phyloP scores from a whole-genome alignment of 176 grass and related monocot genomes.

The Ananas comosus region DNA sequence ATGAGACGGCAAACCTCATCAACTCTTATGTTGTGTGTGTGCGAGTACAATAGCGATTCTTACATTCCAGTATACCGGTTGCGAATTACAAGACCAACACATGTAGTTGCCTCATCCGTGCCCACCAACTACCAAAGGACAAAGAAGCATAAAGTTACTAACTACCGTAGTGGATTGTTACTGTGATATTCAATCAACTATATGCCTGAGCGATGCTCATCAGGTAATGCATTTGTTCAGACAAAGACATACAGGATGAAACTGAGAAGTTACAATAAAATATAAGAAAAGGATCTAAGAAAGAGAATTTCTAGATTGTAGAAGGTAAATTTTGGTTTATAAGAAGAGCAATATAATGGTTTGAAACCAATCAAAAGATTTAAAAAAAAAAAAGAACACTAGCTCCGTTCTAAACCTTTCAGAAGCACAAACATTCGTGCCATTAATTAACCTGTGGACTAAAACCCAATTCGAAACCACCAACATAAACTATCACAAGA shows the following conservation, averaged over 20 bases:
- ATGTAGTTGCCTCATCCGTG: constrained; percentile 89
- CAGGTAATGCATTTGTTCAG: not conserved
- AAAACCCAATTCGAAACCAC: not conserved
- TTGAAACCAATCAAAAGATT: not conserved
- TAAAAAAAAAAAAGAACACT: not conserved
- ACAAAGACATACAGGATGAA: not conserved
- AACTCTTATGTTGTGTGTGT: not conserved
- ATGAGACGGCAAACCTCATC: not conserved
- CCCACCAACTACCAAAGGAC: constrained; percentile 54
- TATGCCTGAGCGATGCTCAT: not conserved
- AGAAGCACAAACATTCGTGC: not conserved
- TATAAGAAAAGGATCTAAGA: not conserved
- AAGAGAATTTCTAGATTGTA: not conserved
- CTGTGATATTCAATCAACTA: not conserved
- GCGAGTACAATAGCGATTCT: constrained; percentile 15
- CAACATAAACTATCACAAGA: not conserved
- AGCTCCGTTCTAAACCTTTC: not conserved
- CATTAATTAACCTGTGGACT: not conserved
- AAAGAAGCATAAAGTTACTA: constrained; percentile 11
- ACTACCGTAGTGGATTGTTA: not conserved
- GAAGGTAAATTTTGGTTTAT: not conserved
- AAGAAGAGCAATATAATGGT: not conserved
- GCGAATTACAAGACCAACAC: constrained; percentile 66
- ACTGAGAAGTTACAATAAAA: not conserved
- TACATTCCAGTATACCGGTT: constrained; percentile 82